These are phyloP conservation scores for Ceriops decandra DNA, from an alignment of 345 rosid species.

Conservation along the genomic window DNA sequence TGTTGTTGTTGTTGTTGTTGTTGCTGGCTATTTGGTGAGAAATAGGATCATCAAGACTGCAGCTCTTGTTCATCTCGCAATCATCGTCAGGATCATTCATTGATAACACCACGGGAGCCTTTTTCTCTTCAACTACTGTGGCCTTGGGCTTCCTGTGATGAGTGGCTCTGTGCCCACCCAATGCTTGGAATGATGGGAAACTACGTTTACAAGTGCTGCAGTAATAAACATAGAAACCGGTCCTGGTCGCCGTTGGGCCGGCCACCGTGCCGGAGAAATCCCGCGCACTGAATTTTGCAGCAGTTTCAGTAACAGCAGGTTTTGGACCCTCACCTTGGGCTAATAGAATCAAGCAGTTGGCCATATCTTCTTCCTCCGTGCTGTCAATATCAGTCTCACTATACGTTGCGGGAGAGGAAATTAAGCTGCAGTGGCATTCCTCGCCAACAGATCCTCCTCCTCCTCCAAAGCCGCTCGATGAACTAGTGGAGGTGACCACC, in stretches of 20 bases:
- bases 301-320: background rate
- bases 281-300: constrained; percentile 16
- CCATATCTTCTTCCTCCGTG: constrained; percentile 69
- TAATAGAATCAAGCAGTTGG: constrained; percentile 75
- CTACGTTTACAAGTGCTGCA: constrained; percentile 84
- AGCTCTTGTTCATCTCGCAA: constrained; percentile 10
- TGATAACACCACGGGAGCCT: constrained; percentile 11
- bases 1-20: constrained; percentile 4
- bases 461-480: constrained; percentile 42
- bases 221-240: constrained; percentile 65
- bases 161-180: constrained; percentile 94
- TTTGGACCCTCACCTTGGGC: constrained; percentile 51
- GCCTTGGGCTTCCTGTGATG: constrained; percentile 67
- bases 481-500: constrained; percentile 29
- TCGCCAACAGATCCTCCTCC: constrained; percentile 22
- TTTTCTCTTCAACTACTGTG: constrained; percentile 19
- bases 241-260: constrained; percentile 25
- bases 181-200: constrained; percentile 88
- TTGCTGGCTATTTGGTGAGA: constrained; percentile 31
- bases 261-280: constrained; percentile 29
- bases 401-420: constrained; percentile 39
- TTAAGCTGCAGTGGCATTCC: constrained; percentile 20
- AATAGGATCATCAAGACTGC: constrained; percentile 22
- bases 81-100: constrained; percentile 17
- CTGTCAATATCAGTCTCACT: constrained; percentile 34